Conservation (phyloP, 2,329 filamentous ascomycete genomes). For the Neobulgaria alba region DNA sequence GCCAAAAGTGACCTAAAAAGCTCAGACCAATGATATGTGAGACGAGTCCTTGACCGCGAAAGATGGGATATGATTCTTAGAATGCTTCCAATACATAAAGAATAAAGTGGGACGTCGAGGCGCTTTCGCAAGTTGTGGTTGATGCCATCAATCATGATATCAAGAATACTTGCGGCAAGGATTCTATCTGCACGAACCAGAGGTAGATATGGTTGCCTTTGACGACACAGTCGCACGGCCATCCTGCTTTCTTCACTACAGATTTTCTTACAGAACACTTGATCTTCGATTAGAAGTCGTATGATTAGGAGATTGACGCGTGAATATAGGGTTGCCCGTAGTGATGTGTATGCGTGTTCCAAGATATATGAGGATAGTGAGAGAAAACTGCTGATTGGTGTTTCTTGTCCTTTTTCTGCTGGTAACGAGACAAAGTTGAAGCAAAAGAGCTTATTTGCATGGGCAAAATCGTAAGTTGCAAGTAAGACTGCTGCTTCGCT, state of each 20-base stretch:
- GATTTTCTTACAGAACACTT: constrained; percentile 70
- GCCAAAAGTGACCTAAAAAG: constrained; percentile 84
- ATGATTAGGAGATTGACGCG: constrained; percentile 79
- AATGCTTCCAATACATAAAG: constrained; percentile 71
- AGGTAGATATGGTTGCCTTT: constrained; percentile 79
- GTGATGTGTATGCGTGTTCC: constrained; percentile 83
- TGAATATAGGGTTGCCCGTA: constrained; percentile 70
- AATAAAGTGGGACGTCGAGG: constrained; percentile 79
- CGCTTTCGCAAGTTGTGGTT: constrained; percentile 87
- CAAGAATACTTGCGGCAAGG: constrained; percentile 67
- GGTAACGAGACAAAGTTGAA: constrained; percentile 65
- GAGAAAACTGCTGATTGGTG: constrained; percentile 72
- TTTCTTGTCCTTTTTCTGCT: constrained; percentile 56
- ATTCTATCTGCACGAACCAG: constrained; percentile 63
- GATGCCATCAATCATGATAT: constrained; percentile 82
- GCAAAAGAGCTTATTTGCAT: constrained; percentile 93
- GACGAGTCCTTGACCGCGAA: constrained; percentile 69
- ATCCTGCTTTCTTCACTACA: constrained; percentile 71
- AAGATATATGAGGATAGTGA: constrained; percentile 88
- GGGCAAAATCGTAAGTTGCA: constrained; percentile 84
- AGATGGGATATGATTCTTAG: constrained; percentile 78
- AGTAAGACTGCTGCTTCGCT: constrained; percentile 73
- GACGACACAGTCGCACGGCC: constrained; percentile 75
- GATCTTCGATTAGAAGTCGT: constrained; percentile 80
- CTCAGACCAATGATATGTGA: constrained; percentile 90